Base-by-base conservation (phyloP, 495 filamentous ascomycete species). In the Annulohypoxylon bovei region DNA sequence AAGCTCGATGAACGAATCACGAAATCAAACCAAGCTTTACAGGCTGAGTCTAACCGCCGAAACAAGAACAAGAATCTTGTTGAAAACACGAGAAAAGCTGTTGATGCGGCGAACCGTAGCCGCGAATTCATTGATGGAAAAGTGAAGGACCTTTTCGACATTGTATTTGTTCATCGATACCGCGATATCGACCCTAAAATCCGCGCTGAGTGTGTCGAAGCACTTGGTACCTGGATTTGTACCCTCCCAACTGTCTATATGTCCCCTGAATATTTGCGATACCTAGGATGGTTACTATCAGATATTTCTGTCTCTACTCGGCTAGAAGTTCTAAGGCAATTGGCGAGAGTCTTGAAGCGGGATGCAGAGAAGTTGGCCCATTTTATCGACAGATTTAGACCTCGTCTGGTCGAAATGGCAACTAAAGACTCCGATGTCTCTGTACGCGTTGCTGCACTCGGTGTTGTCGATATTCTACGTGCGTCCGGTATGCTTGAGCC, bases 281-380 rank as follows among this genome's bases (percentile, higher is more conserved):
- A 99, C 72, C 83, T 98, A 9, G 95, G 95, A 39, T 99, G 95
- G 95, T 89, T 95, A 63, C 84, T 99, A 23, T 94, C 94, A 2
- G 95, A 99, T 77, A 80, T 87, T 1, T 82, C 87, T 39, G 80
- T 88, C 1, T 82, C 87, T 6, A 92, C 90, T 1, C 85, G 95
- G 44, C 81, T 88, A 11, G 93, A 94, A 72, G 91, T 93, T 9
- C 75, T 98, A n/a, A 92, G 89, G 67, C 91, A 97, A 71, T 83
- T 99, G 3, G 82, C 86, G 3, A 89, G 86, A 57, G 82, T 99
- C 3, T 92, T 92, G 76, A 91, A 90, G 75, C 87, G 93, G 53
- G 93, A 94, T 68, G 83, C 93, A 23, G 89, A 88, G 60, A 90
- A 91, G 22, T 79, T 99, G 35, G 88, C 91, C 40, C 89, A 91